Conservation (phyloP, 2,329 filamentous ascomycete genomes). For the Stagonosporopsis cucurbitacearum region DNA sequence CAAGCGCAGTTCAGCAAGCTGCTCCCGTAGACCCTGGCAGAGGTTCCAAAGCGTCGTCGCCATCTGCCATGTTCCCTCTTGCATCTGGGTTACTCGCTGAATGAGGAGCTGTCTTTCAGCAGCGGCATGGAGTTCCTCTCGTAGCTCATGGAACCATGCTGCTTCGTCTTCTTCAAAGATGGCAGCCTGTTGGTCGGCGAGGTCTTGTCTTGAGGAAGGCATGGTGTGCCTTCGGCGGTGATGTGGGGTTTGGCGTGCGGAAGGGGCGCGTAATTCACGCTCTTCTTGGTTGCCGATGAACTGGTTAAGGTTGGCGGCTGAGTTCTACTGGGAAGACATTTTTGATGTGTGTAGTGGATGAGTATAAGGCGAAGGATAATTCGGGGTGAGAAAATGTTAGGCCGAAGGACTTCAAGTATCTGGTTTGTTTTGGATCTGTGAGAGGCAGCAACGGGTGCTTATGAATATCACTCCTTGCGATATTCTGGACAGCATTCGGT, state of each 20-base stretch:
- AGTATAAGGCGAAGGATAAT: no score
- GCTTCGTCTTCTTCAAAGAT: no score
- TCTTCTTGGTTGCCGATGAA: not conserved
- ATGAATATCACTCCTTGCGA: not conserved
- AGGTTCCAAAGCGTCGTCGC: not conserved
- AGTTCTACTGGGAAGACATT: not conserved
- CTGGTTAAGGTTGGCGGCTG: not conserved
- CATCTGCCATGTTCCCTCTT: not conserved
- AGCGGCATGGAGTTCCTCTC: not conserved
- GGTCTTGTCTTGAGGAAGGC: no score
- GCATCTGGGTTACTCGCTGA: not conserved
- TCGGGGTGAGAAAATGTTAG: no score
- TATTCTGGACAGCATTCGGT: not conserved
- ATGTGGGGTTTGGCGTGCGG: not conserved
- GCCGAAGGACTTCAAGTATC: no score
- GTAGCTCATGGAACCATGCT: not conserved
- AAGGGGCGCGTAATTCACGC: not conserved
- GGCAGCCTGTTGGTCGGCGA: no score
- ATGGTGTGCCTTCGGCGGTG: not conserved
- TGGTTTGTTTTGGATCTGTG: no score
- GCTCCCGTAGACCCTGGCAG: not conserved
- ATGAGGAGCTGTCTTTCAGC: not conserved
- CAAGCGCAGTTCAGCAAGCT: not conserved
- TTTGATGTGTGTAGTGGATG: not conserved
- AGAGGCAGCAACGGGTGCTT: not conserved